A percentile compares a stretch with the other conserved stretches of the same genome.
Conservation (phyloP, 129 eudicot species). For the Arctium minus region DNA sequence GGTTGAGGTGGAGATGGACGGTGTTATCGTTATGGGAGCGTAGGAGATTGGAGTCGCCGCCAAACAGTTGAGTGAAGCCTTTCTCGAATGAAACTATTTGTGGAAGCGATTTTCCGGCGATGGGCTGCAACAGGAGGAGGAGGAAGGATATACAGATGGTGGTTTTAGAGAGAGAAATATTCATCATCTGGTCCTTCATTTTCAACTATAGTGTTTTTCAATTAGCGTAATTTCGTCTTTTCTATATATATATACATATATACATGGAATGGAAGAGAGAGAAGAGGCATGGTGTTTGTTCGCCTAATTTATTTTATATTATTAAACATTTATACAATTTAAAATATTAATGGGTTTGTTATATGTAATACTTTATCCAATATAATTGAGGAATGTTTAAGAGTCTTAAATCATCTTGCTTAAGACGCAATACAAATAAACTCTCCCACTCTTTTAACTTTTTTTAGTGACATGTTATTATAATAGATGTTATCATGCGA, state of each 20-base stretch:
- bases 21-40: conserved; percentile 42
- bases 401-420: neutral
- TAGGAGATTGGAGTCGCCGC: conserved; percentile 59
- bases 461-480: neutral
- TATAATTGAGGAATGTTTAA: neutral
- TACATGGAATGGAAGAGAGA: neutral
- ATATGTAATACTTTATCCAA: neutral
- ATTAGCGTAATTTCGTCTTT: neutral
- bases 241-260: neutral
- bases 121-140: conserved; percentile 19
- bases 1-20: conserved; percentile 73
- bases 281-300: neutral
- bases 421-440: neutral
- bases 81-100: conserved; percentile 44
- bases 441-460: neutral
- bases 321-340: neutral
- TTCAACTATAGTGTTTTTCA: conserved; percentile 6
- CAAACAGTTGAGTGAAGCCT: conserved; percentile 68
- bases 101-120: conserved; percentile 9
- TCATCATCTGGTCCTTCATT: conserved; percentile 12
- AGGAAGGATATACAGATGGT: neutral
- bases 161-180: conserved; percentile 25
- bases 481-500: too few relatives aligned
- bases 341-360: neutral
- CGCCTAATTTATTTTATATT: neutral